Evolutionary conservation across 805 yeast species (phyloP), one percentile per base, ranked within the genome.

Genomic region (Wickerhamomyces ciferrii): DNA sequence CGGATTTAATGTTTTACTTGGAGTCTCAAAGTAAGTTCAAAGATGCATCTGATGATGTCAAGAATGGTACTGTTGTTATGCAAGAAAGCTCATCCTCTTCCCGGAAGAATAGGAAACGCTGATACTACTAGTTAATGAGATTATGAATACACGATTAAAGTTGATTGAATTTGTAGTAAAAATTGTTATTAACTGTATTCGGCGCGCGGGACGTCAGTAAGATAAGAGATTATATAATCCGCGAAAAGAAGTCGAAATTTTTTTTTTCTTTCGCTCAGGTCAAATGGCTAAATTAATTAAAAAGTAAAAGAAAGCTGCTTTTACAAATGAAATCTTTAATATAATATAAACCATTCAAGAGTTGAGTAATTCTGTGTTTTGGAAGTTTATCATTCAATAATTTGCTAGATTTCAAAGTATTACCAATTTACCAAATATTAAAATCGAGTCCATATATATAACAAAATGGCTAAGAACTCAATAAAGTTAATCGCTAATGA

Each of bases 1-100:
- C 73, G 25, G 96, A 89, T 61, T 62, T 89, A 44, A 87, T 90
- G 96, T 84, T 87, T 51, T 87, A 71, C 57, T 64, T 89, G 36
- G 92, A 85, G 48, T 74, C 86, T 0, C 86, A 79, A 58, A 84
- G 81, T 46, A 86, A 84, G 64, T 76, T 88, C 56, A 78, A 81
- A 55, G 78, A 80, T 56, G 86, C 87, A 20, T 75, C 81, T 3
- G 84, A 84, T 13, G 92, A 84, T 32, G 83, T 84, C 15, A 79
- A 70, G 53, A 83, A 88, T 51, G 96, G 96, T 0, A 77, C 80
- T 4, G 65, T 86, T 0, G 67, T 84, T 0, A 68, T 84, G 5
- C 54, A 53, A 25, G 51, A 43, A 9, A 13, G 25, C 3, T 27
- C 29, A 7, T 43, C 46, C 24, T 32, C 13, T 29, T 43, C 24